A percentile compares a stretch with the other conserved stretches of the same genome.
phyloP scores from a whole-genome alignment of 352 stramenopile genomes.

The Globisporangium rhizosaccharum region DNA sequence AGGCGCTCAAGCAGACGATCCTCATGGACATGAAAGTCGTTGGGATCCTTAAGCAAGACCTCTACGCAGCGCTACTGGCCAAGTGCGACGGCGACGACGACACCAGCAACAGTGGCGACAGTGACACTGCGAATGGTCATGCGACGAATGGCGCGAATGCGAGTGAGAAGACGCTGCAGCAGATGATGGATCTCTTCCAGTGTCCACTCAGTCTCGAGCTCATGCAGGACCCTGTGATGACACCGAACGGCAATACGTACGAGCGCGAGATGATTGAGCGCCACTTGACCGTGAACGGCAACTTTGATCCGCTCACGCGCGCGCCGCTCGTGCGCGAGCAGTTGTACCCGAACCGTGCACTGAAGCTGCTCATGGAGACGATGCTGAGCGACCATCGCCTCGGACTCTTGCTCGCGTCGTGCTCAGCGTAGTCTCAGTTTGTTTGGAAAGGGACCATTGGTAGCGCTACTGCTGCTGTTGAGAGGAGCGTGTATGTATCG shows the following conservation, averaged over 20 bases:
- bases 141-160: conserved; percentile 2
- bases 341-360: conserved; percentile 58
- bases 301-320: conserved; percentile 66
- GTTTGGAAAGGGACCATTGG: too few relatives aligned
- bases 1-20: conserved; percentile 40
- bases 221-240: conserved; percentile 77
- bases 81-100: conserved; percentile 10
- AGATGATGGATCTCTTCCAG: conserved; percentile 70
- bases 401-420: conserved; percentile 39
- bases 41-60: conserved; percentile 35
- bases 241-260: conserved; percentile 67
- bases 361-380: conserved; percentile 73
- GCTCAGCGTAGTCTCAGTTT: conserved; percentile 4
- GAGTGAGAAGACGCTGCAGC: conserved; percentile 38
- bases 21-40: conserved; percentile 66
- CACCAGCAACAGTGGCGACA: conserved; percentile 1
- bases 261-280: conserved; percentile 76
- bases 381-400: conserved; percentile 58
- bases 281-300: conserved; percentile 64
- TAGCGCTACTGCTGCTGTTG: too few relatives aligned
- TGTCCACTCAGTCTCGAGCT: conserved; percentile 69
- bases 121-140: neutral
- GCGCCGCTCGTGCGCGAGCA: conserved; percentile 48
- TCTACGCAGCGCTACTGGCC: conserved; percentile 36
- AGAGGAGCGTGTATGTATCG: too few relatives aligned